Evolutionary conservation across 495 filamentous ascomycete genomes (phyloP).

Genomic region (Tetracladium setigerum): DNA sequence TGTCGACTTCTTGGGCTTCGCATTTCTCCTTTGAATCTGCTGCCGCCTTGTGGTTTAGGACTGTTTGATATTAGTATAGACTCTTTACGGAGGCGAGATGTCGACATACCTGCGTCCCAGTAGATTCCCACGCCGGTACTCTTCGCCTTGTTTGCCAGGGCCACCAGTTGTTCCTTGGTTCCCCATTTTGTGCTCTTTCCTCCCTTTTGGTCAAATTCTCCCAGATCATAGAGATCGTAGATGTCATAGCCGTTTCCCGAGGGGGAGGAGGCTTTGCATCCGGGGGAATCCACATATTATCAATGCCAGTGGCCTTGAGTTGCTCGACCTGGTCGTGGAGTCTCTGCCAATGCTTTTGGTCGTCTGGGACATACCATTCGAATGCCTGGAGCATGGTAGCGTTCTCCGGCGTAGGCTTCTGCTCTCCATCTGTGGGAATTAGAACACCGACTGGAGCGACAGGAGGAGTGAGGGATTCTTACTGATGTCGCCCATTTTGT

Average conservation of each 20-base stretch:
- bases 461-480: neutral
- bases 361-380: conserved; percentile 67
- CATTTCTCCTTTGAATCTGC: conserved; percentile 57
- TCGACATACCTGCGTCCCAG: conserved; percentile 49
- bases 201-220: conserved; percentile 72
- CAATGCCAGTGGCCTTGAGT: conserved; percentile 53
- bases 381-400: conserved; percentile 61
- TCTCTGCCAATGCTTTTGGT: conserved; percentile 56
- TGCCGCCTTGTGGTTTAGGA: conserved; percentile 69
- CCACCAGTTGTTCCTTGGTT: conserved; percentile 52
- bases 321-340: conserved; percentile 45
- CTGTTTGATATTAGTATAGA: conserved; percentile 20
- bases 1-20: conserved; percentile 53
- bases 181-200: conserved; percentile 63
- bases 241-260: conserved; percentile 69
- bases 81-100: neutral
- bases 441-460: neutral
- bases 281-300: conserved; percentile 69
- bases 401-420: conserved; percentile 41
- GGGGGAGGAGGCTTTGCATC: conserved; percentile 59
- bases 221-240: conserved; percentile 70
- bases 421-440: conserved; percentile 4
- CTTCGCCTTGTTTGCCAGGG: conserved; percentile 41
- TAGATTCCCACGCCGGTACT: conserved; percentile 50
- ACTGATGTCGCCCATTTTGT: conserved; percentile 10